Evolutionary conservation across 2,329 filamentous ascomycete genomes (phyloP), one percentile per base, ranked within the genome.

Genomic region (Fusarium decemcellulare): DNA sequence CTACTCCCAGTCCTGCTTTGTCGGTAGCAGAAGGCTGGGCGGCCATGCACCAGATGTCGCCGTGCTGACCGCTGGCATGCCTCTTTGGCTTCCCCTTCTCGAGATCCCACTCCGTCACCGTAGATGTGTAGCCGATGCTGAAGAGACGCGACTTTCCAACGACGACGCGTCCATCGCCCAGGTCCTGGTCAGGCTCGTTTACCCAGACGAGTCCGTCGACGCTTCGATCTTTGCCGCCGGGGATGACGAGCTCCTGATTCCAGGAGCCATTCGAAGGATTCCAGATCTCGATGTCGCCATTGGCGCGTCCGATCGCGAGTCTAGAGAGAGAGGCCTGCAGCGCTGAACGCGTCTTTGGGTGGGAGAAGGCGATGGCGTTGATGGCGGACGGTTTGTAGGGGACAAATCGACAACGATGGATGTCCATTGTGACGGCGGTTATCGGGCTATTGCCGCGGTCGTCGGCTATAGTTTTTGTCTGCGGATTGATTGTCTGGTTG

Each of bases 231-330:
- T 92, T 91, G 52, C 94, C 94, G 68, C 95, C 95, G 37, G 89
- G 88, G 53, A 98, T 91, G 65, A 95, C 90, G 40, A 90, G 90
- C 83, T 99, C 96, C 79, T 98, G 96, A 69, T 94, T 88, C 96
- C 96, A 99, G 66, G 87, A 84, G 15, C 93, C 93, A 69, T 88
- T 89, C 57, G 91, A 83, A 4, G 95, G 94, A 79, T 97, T 97
- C 96, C 96, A 99, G 70, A 99, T 94, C 82, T 99, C 96, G 73
- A 99, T 96, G 77, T 97, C 93, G 73, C 96, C 96, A 79, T 98
- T 98, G 62, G 93, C 92, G 71, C 96, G 91, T 64, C 96, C 96
- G 74, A 99, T 88, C 2, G 96, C 96, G 58, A 98, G 88, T 72
- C 94, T 90, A 86, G 90, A 66, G 85, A 88, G 23, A 87, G 85